Conservation (phyloP, 2,329 filamentous ascomycete genomes). For the Tolypocladium ophioglossoides region DNA sequence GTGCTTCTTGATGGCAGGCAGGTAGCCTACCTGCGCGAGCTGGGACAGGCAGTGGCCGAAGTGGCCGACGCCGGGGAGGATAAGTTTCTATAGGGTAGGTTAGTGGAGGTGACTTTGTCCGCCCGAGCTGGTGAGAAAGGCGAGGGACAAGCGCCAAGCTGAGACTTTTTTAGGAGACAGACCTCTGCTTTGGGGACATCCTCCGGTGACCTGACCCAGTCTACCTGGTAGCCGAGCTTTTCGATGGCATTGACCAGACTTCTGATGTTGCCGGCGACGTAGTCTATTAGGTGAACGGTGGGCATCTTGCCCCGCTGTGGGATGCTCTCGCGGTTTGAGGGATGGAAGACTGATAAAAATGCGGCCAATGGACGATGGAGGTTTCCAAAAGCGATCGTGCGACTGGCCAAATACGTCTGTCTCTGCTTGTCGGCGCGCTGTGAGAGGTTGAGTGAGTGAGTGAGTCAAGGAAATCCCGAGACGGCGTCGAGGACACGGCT, state of each 20-base stretch:
- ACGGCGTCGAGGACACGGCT: neutral
- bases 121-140: neutral
- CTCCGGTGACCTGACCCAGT: conserved; percentile 79
- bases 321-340: neutral
- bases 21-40: conserved; percentile 70
- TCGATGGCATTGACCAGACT: conserved; percentile 97
- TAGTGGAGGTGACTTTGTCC: neutral
- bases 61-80: conserved; percentile 92
- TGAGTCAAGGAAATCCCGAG: neutral
- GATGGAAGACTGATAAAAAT: neutral
- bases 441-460: conserved; percentile 2
- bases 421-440: conserved; percentile 2
- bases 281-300: conserved; percentile 70
- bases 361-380: neutral
- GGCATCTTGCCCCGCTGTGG: conserved; percentile 44
- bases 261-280: conserved; percentile 92
- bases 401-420: neutral
- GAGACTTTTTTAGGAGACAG: neutral
- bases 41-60: conserved; percentile 93
- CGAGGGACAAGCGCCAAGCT: neutral
- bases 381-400: neutral
- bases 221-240: conserved; percentile 83
- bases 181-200: conserved; percentile 82
- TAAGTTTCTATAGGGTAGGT: conserved; percentile 57
- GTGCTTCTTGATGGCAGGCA: conserved; percentile 72